Evolutionary conservation across 176 grass and related monocot species (phyloP), one percentile per base, ranked within the genome.

Genomic region (Rhipidocladum racemiflorum): DNA sequence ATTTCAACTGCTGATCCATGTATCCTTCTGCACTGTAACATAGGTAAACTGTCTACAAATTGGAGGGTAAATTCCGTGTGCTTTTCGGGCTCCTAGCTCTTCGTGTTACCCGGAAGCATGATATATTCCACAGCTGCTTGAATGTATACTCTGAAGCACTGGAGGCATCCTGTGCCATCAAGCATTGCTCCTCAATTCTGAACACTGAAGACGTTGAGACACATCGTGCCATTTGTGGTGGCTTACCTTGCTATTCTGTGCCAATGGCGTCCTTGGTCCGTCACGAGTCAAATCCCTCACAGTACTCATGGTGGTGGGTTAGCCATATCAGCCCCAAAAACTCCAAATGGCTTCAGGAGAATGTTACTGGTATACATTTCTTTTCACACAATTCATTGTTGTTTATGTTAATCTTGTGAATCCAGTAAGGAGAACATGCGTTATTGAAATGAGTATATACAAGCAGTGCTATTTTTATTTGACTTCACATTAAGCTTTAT

Each of bases 321-420:
- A 90, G 86, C 81, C 88, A 94, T 65, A 86, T 88, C 83, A 91
- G 87, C 73, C 89, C 92, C 21, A 85, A 87, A 35, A 87, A 94
- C 71, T 94, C 92, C 64, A 91, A 91, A 53, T 94, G 92, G 92
- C 92, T 94, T 65, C 83, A 88, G 75, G 87, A 85, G 42, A 89
- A 88, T 81, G 72, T 94, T 79, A 86, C 89, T 36, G 92, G 92
- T 94, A 83, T 50, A 32, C 50, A 25, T 81, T 44, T 43, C 34
- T 40, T 56, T 63, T 6, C 4, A n/a, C 18, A 6, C 42, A 25
- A 7, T 65, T 43, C 39, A 9, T 86, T 66, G 14, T 71, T 74
- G 61, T 75, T 76, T 27, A 67, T 83, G 18, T 74, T 78, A 72
- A 18, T 17, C 49, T 72, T 84, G 23, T 9, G 30, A 36, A 81